Conservation (phyloP, 352 stramenopile species). For the Phytophthora quininea region DNA sequence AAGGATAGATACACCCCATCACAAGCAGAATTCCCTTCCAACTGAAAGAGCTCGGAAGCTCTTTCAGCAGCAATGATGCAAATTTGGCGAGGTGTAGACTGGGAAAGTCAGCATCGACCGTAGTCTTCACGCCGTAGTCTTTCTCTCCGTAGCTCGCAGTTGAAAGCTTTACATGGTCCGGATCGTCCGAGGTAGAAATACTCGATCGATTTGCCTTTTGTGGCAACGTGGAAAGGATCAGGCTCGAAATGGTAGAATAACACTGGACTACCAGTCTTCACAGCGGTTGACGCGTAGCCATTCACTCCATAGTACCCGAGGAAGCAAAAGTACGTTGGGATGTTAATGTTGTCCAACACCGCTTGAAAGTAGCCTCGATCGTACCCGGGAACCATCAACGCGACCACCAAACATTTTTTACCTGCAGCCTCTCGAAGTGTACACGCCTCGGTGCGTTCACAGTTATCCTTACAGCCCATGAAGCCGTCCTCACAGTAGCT, state of each 20-base stretch:
- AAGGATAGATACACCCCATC: constrained; percentile 55
- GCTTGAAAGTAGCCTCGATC: constrained; percentile 50
- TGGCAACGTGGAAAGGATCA: constrained; percentile 47
- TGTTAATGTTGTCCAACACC: constrained; percentile 43
- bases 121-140: constrained; percentile 43
- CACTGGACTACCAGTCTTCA: constrained; percentile 22
- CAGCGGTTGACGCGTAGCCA: constrained; percentile 31
- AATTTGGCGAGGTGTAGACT: constrained; percentile 38
- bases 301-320: constrained; percentile 40
- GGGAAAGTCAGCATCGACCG: constrained; percentile 47
- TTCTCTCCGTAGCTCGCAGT: constrained; percentile 45
- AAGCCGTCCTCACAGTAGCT: constrained; percentile 31
- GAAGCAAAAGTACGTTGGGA: constrained; percentile 68
- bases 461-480: constrained; percentile 52
- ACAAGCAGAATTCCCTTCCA: constrained; percentile 62
- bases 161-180: constrained; percentile 29
- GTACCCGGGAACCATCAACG: constrained; percentile 45
- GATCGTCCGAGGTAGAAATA: constrained; percentile 41
- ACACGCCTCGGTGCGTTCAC: constrained; percentile 46
- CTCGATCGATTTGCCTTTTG: constrained; percentile 36
- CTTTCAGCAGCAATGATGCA: constrained; percentile 18
- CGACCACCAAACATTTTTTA: constrained; percentile 47
- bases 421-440: constrained; percentile 29
- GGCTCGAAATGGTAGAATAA: constrained; percentile 61
- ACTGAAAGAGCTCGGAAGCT: constrained; percentile 47